Evolutionary conservation across 768 basidiomycete genomes (phyloP).

Genomic region (Mycena venus): DNA sequence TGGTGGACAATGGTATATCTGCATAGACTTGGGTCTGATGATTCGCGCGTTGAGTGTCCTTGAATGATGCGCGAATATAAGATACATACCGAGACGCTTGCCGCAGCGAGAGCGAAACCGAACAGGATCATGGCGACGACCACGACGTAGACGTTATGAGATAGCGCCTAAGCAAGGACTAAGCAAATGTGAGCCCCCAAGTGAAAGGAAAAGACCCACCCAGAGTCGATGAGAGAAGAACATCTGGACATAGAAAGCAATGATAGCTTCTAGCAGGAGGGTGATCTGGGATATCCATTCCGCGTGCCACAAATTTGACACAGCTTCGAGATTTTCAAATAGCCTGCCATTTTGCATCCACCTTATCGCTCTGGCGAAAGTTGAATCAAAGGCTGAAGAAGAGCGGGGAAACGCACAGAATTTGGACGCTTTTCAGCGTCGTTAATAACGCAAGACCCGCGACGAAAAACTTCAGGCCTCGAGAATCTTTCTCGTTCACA

Average conservation of each 20-base stretch:
- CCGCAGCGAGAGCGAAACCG: background rate
- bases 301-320: background rate
- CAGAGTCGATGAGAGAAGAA: slow-evolving; percentile 4
- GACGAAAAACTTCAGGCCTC: background rate
- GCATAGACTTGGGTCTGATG: background rate
- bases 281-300: background rate
- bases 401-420: background rate
- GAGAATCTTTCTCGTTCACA: background rate
- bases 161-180: background rate
- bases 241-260: background rate
- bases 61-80: background rate
- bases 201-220: background rate
- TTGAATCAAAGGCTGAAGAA: background rate
- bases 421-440: background rate
- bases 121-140: background rate
- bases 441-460: background rate
- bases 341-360: background rate
- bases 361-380: background rate
- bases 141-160: background rate
- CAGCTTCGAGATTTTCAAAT: background rate
- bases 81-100: background rate
- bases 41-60: background rate
- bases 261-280: background rate
- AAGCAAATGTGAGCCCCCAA: background rate
- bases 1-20: background rate